Conservation (phyloP, 1,284 basidiomycete species). For the Moesziomyces globuligerus region DNA sequence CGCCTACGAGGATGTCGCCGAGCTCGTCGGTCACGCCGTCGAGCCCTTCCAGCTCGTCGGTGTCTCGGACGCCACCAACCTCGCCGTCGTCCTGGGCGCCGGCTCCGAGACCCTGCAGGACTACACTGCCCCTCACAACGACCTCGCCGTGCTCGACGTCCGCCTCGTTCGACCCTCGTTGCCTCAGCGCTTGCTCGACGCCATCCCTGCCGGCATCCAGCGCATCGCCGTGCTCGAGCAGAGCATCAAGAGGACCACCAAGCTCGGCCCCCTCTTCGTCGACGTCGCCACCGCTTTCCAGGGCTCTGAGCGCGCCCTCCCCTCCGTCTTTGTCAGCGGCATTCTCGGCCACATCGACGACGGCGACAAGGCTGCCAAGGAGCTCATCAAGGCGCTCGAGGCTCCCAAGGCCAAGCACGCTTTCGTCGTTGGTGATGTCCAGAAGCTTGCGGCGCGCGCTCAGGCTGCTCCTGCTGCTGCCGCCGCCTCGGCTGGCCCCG, state of each 20-base stretch:
- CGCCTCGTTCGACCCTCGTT: constrained; percentile 81
- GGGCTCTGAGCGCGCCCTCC: constrained; percentile 69
- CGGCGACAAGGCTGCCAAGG: constrained; percentile 49
- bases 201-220: constrained; percentile 75
- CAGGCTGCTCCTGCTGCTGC: constrained; percentile 44
- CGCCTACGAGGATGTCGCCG: constrained; percentile 53
- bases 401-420: constrained; percentile 52
- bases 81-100: constrained; percentile 61
- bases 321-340: constrained; percentile 53
- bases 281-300: constrained; percentile 82
- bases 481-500: constrained; percentile 23
- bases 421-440: constrained; percentile 66
- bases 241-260: constrained; percentile 78
- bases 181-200: constrained; percentile 74
- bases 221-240: constrained; percentile 87
- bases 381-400: constrained; percentile 47
- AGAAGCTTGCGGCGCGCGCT: constrained; percentile 66
- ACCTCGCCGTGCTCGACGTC: constrained; percentile 76
- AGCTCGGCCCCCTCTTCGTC: constrained; percentile 88
- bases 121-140: constrained; percentile 49
- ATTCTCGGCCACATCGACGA: constrained; percentile 52
- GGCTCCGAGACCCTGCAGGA: constrained; percentile 68
- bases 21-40: constrained; percentile 51
- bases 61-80: constrained; percentile 42
- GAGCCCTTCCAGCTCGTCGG: constrained; percentile 59